Evolutionary conservation across 495 filamentous ascomycete species (phyloP).

Genomic region (Podospora bellae-mahoneyi): DNA sequence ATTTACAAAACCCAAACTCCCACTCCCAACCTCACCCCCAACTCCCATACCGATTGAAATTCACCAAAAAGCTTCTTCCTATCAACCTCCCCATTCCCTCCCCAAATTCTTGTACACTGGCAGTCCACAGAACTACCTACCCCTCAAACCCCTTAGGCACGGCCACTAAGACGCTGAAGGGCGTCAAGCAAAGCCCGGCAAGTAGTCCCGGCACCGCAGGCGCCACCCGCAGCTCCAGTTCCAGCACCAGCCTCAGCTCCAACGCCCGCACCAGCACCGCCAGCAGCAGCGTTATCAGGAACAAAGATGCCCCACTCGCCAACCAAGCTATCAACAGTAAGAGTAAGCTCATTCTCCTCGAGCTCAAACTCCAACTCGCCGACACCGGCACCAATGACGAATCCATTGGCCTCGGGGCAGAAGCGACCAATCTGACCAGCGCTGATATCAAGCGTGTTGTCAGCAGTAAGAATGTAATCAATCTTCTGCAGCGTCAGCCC

Average conservation of each 20-base stretch:
- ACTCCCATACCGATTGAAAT: not conserved
- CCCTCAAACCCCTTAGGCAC: not conserved
- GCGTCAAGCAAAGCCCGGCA: slow-evolving; percentile 20
- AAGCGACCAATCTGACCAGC: slow-evolving; percentile 32
- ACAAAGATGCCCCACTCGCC: slow-evolving; percentile 42
- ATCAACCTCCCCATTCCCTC: not conserved
- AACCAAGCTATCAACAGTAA: slow-evolving; percentile 33
- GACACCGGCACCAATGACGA: slow-evolving; percentile 34
- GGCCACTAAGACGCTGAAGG: not conserved
- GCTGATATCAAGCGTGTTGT: slow-evolving; percentile 33
- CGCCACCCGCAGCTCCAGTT: slow-evolving; percentile 15
- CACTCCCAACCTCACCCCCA: not conserved
- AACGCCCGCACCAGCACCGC: slow-evolving; percentile 17
- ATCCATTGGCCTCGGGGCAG: slow-evolving; percentile 32
- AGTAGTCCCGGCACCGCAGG: slow-evolving; percentile 10
- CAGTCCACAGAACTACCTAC: not conserved
- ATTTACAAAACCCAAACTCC: not conserved
- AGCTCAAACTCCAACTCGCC: slow-evolving; percentile 44
- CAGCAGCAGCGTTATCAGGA: slow-evolving; percentile 26
- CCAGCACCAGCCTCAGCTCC: slow-evolving; percentile 16
- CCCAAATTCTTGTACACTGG: not conserved
- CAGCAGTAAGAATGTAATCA: slow-evolving; percentile 38
- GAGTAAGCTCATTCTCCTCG: slow-evolving; percentile 43
- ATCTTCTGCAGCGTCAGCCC: slow-evolving; percentile 39
- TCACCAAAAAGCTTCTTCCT: not conserved